These are phyloP conservation scores for Podospora comata DNA, from an alignment of 495 filamentous ascomycete species.

Conservation along the genomic window DNA sequence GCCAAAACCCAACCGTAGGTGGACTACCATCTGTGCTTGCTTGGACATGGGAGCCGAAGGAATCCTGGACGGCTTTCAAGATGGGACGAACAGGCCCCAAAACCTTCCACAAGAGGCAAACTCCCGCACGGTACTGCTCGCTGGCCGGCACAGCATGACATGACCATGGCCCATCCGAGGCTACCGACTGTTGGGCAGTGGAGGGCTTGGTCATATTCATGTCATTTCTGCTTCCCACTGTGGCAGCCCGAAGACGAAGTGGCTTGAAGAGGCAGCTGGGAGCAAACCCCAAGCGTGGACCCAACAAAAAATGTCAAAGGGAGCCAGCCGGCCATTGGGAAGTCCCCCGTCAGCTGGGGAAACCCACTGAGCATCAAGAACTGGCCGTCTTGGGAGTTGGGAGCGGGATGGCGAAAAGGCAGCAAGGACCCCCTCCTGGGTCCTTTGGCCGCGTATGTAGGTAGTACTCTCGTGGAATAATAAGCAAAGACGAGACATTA, in stretches of 20 bases:
- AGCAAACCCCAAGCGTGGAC: conserved; percentile 7
- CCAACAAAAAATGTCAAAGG: conserved; percentile 4
- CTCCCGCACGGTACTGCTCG: conserved; percentile 29
- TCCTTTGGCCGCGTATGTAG: conserved; percentile 30
- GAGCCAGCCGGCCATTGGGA: neutral
- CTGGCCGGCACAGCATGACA: conserved; percentile 26
- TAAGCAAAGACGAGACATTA: conserved; percentile 12
- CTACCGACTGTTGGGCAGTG: conserved; percentile 19
- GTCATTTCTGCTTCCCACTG: conserved; percentile 24
- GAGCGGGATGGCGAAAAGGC: conserved; percentile 15
- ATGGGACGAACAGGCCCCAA: conserved; percentile 29
- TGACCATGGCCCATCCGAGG: conserved; percentile 21
- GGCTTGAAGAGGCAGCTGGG: conserved; percentile 28
- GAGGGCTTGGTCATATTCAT: conserved; percentile 36
- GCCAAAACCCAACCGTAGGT: conserved; percentile 21
- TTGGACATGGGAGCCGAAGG: conserved; percentile 26
- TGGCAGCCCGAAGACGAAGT: conserved; percentile 10
- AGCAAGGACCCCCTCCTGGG: conserved; percentile 16
- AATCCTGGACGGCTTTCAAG: conserved; percentile 24
- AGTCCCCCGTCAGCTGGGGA: conserved; percentile 25
- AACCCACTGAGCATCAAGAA: conserved; percentile 23
- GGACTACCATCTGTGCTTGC: conserved; percentile 15
- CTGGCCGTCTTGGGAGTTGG: conserved; percentile 16
- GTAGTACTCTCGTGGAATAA: conserved; percentile 17
- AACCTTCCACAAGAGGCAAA: conserved; percentile 37